These are phyloP conservation scores for Cryomyces minteri DNA, from an alignment of 495 filamentous ascomycete species.

Conservation along the genomic window DNA sequence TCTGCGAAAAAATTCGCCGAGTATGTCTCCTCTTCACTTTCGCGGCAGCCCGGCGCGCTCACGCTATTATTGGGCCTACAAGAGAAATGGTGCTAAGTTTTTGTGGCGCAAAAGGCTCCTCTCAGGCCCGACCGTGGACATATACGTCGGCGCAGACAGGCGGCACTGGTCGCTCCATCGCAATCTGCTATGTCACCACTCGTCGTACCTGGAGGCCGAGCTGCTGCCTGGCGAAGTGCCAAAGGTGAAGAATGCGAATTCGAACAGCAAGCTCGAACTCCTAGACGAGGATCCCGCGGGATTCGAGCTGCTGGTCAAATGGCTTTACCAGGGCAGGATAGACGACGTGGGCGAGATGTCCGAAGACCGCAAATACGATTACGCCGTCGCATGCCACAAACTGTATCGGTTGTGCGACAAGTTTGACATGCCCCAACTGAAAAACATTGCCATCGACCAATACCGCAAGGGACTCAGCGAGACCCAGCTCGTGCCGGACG, in stretches of 20 bases:
- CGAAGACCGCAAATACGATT: slow-evolving; percentile 27
- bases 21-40: slow-evolving; percentile 13
- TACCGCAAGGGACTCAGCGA: slow-evolving; percentile 25
- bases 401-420: slow-evolving; percentile 29
- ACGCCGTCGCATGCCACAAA: slow-evolving; percentile 29
- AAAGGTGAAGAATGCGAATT: slow-evolving; percentile 1
- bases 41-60: background rate
- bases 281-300: slow-evolving; percentile 24
- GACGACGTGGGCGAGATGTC: slow-evolving; percentile 24
- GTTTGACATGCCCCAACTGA: slow-evolving; percentile 25
- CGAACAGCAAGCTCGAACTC: slow-evolving; percentile 18
- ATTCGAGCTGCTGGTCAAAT: slow-evolving; percentile 32
- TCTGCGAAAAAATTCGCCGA: slow-evolving; percentile 26
- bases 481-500: slow-evolving; percentile 26
- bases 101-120: slow-evolving; percentile 22
- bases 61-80: background rate
- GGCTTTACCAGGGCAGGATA: slow-evolving; percentile 30
- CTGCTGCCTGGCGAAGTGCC: slow-evolving; percentile 9
- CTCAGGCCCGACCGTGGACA: slow-evolving; percentile 26
- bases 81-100: slow-evolving; percentile 10
- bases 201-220: slow-evolving; percentile 23
- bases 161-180: slow-evolving; percentile 27
- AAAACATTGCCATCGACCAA: slow-evolving; percentile 30
- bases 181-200: slow-evolving; percentile 28
- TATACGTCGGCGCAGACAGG: slow-evolving; percentile 24